Evolutionary conservation across 2,329 filamentous ascomycete species (phyloP), one percentile per base, ranked within the genome.

Genomic region (Diplodia seriata): DNA sequence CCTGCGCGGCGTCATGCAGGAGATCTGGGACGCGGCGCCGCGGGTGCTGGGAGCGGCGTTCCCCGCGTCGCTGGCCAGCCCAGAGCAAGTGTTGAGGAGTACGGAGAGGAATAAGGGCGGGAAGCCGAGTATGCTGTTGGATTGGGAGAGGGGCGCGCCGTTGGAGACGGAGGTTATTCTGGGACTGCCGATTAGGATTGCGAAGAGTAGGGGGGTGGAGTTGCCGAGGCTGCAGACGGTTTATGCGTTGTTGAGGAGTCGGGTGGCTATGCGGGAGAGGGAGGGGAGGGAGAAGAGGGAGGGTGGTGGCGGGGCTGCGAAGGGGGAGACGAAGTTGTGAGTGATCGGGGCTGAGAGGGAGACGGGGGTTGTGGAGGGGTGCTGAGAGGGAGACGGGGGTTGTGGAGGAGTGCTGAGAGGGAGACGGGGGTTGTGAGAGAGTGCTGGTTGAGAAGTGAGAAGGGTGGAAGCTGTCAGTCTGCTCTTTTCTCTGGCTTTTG

Each of bases 201-300:
- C 78, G 1, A 76, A 76, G 70, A 73, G 74, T 55, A 76, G 79
- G 59, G 79, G 77, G 0, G 76, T 85, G 2, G 85, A 89, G 73
- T 85, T 91, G 85, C 88, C 88, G 12, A 80, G 88, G 75, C 73
- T 91, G 79, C 88, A 91, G 80, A 90, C 79, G 26, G 72, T 91
- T 71, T 91, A 91, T 80, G 89, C 89, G 31, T 75, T 91, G 72
- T 75, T 91, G 70, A 84, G 84, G 76, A 89, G 87, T 75, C 85
- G 85, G 72, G 88, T 90, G 81, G 76, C 79, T 70, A 83, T 83
- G 63, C 80, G 86, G 67, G 84, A 86, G 62, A 74, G 73, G 70
- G 66, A 69, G 51, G 74, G 74, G 70, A 69, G 29, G 53, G 54
- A 59, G 64, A 12, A 74, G 70, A 68, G 38, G 49, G 61, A 26